Evolutionary conservation across 208 protist species (phyloP).

Genomic region (Trypanosoma congolense): DNA sequence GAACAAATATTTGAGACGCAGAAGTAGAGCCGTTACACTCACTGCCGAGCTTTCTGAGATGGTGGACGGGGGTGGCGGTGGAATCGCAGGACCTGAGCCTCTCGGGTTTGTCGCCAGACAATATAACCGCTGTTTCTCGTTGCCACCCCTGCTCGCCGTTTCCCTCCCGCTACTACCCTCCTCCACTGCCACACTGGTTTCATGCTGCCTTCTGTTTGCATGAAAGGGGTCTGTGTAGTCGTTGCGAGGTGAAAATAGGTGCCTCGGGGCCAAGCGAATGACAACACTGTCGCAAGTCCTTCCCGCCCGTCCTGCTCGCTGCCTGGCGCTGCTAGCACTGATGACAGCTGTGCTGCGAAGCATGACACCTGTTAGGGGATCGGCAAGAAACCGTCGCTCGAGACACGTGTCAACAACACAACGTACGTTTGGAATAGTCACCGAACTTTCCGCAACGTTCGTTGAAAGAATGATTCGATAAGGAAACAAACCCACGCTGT

Average conservation of each 20-base stretch:
- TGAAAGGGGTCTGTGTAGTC: too few species aligned
- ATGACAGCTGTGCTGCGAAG: slow-evolving; percentile 32
- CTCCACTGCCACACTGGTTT: background rate
- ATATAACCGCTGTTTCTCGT: background rate
- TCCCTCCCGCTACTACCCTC: background rate
- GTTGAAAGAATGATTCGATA: slow-evolving; percentile 70
- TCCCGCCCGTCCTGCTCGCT: slow-evolving; percentile 60
- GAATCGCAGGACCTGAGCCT: background rate
- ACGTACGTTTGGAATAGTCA: slow-evolving; percentile 71
- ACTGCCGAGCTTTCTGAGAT: slow-evolving; percentile 19
- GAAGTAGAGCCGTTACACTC: slow-evolving; percentile 37
- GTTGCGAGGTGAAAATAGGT: slow-evolving; percentile 16
- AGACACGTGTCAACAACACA: slow-evolving; percentile 65
- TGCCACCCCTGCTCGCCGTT: background rate
- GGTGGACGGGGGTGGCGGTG: slow-evolving; percentile 6
- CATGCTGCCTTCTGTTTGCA: background rate
- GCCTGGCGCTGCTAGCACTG: slow-evolving; percentile 37
- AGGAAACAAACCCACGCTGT: slow-evolving; percentile 26
- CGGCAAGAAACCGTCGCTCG: slow-evolving; percentile 39
- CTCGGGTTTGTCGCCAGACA: background rate
- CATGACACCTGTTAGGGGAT: slow-evolving; percentile 53
- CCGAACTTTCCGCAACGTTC: slow-evolving; percentile 67
- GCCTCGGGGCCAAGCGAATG: slow-evolving; percentile 55
- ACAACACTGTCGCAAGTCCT: slow-evolving; percentile 66
- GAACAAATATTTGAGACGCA: slow-evolving; percentile 61